A percentile compares a stretch with the other conserved stretches of the same genome.
Conservation (phyloP, 1,139 yeast species). For the Pneumocystis sp. region DNA sequence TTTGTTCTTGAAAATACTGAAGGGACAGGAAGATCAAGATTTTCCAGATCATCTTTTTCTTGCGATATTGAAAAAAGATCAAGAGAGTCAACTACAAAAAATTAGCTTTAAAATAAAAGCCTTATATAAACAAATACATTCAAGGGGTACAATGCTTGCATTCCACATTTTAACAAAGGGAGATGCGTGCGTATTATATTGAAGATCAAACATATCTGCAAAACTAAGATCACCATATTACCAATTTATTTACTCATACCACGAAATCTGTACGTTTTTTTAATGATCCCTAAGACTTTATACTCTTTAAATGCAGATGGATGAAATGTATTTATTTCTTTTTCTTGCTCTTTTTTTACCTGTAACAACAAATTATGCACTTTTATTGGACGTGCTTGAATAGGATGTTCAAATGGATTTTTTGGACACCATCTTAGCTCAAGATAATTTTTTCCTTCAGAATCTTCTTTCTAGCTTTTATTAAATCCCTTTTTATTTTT, state of each 20-base stretch:
- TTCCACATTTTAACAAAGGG: not conserved
- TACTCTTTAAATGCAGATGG: constrained; percentile 13
- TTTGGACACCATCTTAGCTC: constrained; percentile 49
- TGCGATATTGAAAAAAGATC: constrained; percentile 16
- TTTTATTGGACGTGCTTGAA: constrained; percentile 31
- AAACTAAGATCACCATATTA: not conserved
- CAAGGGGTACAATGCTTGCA: not conserved
- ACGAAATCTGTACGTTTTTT: constrained; percentile 61
- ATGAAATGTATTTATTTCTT: not conserved
- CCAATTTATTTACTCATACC: constrained; percentile 4
- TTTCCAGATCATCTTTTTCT: constrained; percentile 26
- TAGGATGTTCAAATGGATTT: constrained; percentile 73
- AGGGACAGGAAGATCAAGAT: constrained; percentile 70
- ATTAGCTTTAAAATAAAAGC: not conserved
- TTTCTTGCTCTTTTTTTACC: not conserved
- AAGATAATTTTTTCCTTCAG: constrained; percentile 26
- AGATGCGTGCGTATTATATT: not conserved
- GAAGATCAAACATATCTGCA: not conserved
- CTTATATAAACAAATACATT: not conserved
- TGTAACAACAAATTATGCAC: constrained; percentile 23
- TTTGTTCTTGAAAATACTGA: constrained; percentile 64
- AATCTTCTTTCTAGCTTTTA: not conserved
- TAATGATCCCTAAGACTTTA: constrained; percentile 40
- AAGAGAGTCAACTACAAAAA: not conserved
- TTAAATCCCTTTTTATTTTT: not conserved